Conservation (phyloP, 73 alveolate species). For the Paramecium sonneborni region DNA sequence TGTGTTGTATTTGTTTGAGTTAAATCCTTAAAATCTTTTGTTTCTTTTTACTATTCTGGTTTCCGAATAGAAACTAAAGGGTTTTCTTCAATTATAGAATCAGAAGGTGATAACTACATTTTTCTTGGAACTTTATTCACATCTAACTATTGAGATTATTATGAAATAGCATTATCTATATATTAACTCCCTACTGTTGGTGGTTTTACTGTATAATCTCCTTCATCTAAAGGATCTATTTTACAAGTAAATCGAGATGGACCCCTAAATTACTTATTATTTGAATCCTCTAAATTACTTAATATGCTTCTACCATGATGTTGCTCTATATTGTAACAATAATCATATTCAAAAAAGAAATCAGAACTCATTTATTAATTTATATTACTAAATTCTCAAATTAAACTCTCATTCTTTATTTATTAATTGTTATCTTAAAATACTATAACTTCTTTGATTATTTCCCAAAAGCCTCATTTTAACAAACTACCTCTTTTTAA, state of each 20-base stretch:
- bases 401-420: not conserved
- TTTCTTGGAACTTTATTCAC: not conserved
- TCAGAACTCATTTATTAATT: not conserved
- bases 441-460: no score
- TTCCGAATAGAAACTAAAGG: not conserved
- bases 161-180: not conserved
- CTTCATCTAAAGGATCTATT: constrained; percentile 11
- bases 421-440: no score
- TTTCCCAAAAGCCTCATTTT: no score
- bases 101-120: not conserved
- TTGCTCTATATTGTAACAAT: not conserved
- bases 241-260: constrained; percentile 25
- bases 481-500: no score
- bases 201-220: not conserved
- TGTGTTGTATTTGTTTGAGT: not conserved
- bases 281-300: not conserved
- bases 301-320: not conserved
- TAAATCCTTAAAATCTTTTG: not conserved
- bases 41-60: not conserved
- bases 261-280: constrained; percentile 19
- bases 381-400: not conserved
- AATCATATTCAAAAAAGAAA: constrained; percentile 9
- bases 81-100: not conserved
- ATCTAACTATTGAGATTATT: not conserved
- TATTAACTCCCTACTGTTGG: constrained; percentile 16